Base-by-base conservation (phyloP, 805 yeast species). In the Geotrichum ghanense region DNA sequence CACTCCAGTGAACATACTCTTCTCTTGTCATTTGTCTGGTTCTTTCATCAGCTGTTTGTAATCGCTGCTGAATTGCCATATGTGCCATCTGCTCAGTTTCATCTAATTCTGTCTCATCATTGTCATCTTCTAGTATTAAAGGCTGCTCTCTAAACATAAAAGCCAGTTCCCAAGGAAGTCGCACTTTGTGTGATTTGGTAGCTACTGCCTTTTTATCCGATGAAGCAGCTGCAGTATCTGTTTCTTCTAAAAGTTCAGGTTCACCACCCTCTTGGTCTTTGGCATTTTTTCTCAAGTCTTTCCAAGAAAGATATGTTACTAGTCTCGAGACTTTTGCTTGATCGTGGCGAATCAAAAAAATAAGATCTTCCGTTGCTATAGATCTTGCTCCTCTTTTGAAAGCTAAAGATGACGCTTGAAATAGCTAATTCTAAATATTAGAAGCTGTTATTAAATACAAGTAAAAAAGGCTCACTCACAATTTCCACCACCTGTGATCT, bases 1-100 rank as follows among this genome's bases (percentile, higher is more conserved):
- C 98, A 10, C 95, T 85, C 97, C 97, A 92, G 62, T 92, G 98
- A 16, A 89, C 98, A 58, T 92, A 92, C 61, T 92, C 98, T 57
- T 92, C 96, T 59, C 80, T 83, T 0, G 98, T 92, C 98, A 92
- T 92, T 54, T 82, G 75, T 53, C 72, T 77, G 0, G 98, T 92
- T 51, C 98, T 73, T 45, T 92, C 96, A 64, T 92, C 98, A 3
- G 97, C 97, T 64, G 78, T 80, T 57, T 88, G 87, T 53, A 92
- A 72, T 48, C 97, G 71, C 62, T 88, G 87, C 62, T 87, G 67
- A n/a, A 95, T 86, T 0, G 95, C 92, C 23, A 81, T 63, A 26
- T 87, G 82, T 3, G 95, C 96, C 43, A 89, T 95, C 52, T 82
- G 75, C 58, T 89, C 97, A 45, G 83, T 95, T 39, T 86, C 96